These are phyloP conservation scores for Grosmannia penicillata DNA, from an alignment of 2,329 filamentous ascomycete species.

Conservation along the genomic window DNA sequence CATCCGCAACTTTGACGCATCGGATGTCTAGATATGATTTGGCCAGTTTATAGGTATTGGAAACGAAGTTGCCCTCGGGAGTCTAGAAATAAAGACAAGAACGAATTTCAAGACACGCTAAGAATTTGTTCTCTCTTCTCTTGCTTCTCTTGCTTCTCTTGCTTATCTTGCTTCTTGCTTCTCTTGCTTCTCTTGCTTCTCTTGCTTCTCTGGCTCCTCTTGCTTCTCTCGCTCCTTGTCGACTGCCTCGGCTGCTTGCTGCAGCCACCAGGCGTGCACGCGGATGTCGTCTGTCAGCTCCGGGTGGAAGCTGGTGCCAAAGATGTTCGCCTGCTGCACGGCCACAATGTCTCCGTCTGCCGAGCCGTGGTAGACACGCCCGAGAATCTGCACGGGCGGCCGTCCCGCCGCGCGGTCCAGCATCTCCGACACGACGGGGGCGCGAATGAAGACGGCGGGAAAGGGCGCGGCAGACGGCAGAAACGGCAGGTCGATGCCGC, in stretches of 20 bases:
- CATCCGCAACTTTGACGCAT: slow-evolving; percentile 24
- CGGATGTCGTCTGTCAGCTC: slow-evolving; percentile 78
- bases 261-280: slow-evolving; percentile 90
- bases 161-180: too few relatives aligned
- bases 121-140: too few relatives aligned
- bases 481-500: slow-evolving; percentile 59
- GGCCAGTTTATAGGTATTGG: too few relatives aligned
- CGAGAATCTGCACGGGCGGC: slow-evolving; percentile 31
- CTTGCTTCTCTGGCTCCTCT: too few relatives aligned
- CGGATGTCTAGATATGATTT: slow-evolving; percentile 6
- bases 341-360: slow-evolving; percentile 65
- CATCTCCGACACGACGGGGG: slow-evolving; percentile 67
- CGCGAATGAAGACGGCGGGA: slow-evolving; percentile 80
- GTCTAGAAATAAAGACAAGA: too few relatives aligned
- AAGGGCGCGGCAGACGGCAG: slow-evolving; percentile 39
- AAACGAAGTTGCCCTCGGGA: too few relatives aligned
- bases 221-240: too few relatives aligned
- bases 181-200: too few relatives aligned
- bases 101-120: too few relatives aligned
- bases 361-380: slow-evolving; percentile 20
- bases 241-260: slow-evolving; percentile 37
- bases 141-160: too few relatives aligned
- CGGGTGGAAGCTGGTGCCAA: slow-evolving; percentile 91
- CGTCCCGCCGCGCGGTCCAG: slow-evolving; percentile 26
- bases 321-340: slow-evolving; percentile 77